Evolutionary conservation across 306 rosid species (phyloP), one percentile per base, ranked within the genome.

Genomic region (Rosa multiflora): DNA sequence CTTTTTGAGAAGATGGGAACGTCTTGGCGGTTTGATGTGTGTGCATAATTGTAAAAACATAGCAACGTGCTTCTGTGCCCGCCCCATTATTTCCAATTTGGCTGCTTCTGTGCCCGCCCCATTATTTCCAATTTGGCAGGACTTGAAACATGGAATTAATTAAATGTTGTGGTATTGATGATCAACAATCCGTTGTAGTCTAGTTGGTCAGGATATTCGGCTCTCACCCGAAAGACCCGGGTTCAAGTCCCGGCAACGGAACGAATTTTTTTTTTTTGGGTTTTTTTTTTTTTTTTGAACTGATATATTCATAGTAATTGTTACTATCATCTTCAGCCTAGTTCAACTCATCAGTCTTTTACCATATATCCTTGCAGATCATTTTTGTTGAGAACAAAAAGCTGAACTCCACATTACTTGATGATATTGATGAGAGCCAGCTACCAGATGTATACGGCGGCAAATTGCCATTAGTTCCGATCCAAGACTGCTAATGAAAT

Each of bases 341-440:
- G n/a, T n/a, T n/a, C n/a, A n/a, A n/a, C n/a, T n/a, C n/a, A n/a
- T n/a, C n/a, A n/a, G n/a, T n/a, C n/a, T n/a, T n/a, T n/a, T n/a
- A n/a, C n/a, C n/a, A n/a, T n/a, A n/a, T n/a, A n/a, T 29, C n/a
- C 12, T 64, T 83, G 88, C 88, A 93, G 98, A 91, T 93, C 61
- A 58, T 83, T 66, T 89, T 93, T 74, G 94, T 91, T 77, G 91
- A 93, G 79, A 84, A 83, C 83, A 83, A 83, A 5, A 86, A 78
- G 67, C 58, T 88, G 67, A 80, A 70, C 67, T 83, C 90, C 40
- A 87, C 93, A 44, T 85, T 93, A 46, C 81, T 86, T 13, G 84
- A 66, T 83, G 97, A 93, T 4, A 93, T 93, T 51, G 94, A 93
- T 4, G 94, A 85, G 85, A 90, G 86, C 82, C 93, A 93, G 71